phyloP scores from a whole-genome alignment of 2,329 filamentous ascomycete species.

The Alternaria sp. region DNA sequence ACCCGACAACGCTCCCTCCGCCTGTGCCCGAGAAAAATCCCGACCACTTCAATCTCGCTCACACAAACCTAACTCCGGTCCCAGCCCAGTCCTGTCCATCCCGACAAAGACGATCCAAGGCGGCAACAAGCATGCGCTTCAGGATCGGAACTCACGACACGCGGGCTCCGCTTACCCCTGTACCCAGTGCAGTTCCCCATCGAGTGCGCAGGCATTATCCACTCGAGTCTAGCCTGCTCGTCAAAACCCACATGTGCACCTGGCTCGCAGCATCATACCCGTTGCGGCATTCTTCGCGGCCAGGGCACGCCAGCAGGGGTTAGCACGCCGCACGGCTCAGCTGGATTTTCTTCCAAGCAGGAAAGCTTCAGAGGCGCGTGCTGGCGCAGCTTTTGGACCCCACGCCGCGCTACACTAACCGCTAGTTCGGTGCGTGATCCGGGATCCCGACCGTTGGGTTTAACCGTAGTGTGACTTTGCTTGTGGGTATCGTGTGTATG shows the following conservation, averaged over 20 bases:
- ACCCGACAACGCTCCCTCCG: neutral
- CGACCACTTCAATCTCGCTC: neutral
- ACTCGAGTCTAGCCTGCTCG: neutral
- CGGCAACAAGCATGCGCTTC: neutral
- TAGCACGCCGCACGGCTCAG: neutral
- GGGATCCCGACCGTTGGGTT: conserved; percentile 9
- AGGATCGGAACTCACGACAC: neutral
- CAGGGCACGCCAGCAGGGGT: conserved; percentile 6
- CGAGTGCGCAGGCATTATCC: neutral
- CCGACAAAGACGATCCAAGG: neutral
- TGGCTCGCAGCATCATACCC: conserved; percentile 13
- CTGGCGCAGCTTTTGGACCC: conserved; percentile 5
- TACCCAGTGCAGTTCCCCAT: neutral
- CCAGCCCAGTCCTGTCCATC: neutral
- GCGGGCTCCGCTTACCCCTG: conserved; percentile 2
- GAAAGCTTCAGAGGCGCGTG: neutral
- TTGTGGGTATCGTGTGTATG: neutral
- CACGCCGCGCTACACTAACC: neutral
- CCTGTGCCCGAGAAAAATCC: neutral
- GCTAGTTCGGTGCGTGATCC: conserved; percentile 1
- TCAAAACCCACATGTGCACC: neutral
- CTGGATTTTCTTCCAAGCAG: neutral
- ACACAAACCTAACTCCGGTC: neutral
- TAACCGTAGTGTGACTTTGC: neutral
- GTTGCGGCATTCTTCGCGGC: conserved; percentile 7